These are phyloP conservation scores for Heterobasidion irregulare DNA, from an alignment of 1,284 basidiomycete species.

Conservation along the genomic window DNA sequence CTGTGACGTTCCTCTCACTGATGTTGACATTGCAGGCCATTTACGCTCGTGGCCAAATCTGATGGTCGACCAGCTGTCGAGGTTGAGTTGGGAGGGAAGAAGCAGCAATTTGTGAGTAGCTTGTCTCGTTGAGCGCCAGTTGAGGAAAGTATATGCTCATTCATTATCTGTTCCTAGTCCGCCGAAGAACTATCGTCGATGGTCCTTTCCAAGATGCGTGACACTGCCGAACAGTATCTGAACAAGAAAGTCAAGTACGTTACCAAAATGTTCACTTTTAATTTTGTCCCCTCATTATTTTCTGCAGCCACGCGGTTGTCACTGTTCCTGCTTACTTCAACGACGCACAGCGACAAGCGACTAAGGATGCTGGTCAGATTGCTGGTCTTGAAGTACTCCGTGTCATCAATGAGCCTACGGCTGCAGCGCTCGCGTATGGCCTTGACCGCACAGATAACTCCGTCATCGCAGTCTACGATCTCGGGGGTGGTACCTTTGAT, in stretches of 20 bases:
- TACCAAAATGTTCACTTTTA: background rate
- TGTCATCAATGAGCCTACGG: constrained; percentile 98
- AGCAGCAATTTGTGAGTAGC: constrained; percentile 53
- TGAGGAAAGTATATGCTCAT: constrained; percentile 2
- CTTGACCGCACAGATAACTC: constrained; percentile 79
- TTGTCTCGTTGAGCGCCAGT: constrained; percentile 1
- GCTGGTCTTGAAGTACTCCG: constrained; percentile 96
- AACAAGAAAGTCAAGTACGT: constrained; percentile 92
- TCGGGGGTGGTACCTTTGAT: constrained; percentile 98
- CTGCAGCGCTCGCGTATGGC: constrained; percentile 95
- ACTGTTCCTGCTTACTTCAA: constrained; percentile 99
- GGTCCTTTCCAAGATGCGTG: constrained; percentile 90
- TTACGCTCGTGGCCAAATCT: constrained; percentile 67
- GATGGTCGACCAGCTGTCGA: constrained; percentile 70
- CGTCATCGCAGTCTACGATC: constrained; percentile 95
- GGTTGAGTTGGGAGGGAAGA: constrained; percentile 74
- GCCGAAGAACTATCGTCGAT: constrained; percentile 81
- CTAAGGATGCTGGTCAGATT: constrained; percentile 95
- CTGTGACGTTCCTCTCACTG: constrained; percentile 3
- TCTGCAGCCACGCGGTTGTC: constrained; percentile 67
- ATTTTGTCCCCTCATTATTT: background rate
- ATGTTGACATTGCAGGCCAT: constrained; percentile 45
- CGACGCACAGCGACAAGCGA: constrained; percentile 97
- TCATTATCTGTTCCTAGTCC: constrained; percentile 33
- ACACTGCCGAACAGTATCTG: constrained; percentile 88